Percentiles rank a stretch among this genome's conserved stretches.
Conservation (phyloP, 2,329 filamentous ascomycete genomes). For the Pyrenophora teres region DNA sequence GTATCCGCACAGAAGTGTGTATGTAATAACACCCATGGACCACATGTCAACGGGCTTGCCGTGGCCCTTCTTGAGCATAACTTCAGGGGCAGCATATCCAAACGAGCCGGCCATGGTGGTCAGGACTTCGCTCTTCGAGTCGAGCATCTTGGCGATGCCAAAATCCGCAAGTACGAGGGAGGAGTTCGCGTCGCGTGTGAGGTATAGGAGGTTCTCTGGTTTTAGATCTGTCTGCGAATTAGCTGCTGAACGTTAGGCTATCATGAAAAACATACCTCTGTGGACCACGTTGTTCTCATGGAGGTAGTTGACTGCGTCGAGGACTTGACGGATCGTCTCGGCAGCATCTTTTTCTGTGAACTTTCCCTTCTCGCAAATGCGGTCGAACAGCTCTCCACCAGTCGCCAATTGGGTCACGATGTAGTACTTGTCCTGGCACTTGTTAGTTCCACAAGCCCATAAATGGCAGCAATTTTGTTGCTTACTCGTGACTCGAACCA, state of each 20-base stretch:
- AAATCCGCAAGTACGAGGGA: slow-evolving; percentile 95
- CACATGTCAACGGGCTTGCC: slow-evolving; percentile 99
- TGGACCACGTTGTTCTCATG: slow-evolving; percentile 96
- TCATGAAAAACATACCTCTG: slow-evolving; percentile 65
- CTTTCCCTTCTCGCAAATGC: slow-evolving; percentile 96
- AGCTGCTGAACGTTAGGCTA: slow-evolving; percentile 16
- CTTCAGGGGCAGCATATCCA: slow-evolving; percentile 94
- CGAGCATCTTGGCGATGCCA: slow-evolving; percentile 97
- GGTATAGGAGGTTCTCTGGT: slow-evolving; percentile 95
- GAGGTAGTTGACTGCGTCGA: slow-evolving; percentile 91
- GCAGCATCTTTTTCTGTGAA: slow-evolving; percentile 99
- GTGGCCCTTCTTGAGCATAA: slow-evolving; percentile 97
- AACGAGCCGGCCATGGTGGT: slow-evolving; percentile 99
- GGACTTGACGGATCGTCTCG: slow-evolving; percentile 90
- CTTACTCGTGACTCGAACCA: slow-evolving; percentile 97
- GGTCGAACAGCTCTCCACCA: slow-evolving; percentile 94
- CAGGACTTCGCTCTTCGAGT: slow-evolving; percentile 85
- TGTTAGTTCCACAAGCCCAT: slow-evolving; percentile 21
- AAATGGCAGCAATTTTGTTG: background rate
- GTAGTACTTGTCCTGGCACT: slow-evolving; percentile 91
- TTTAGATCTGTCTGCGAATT: slow-evolving; percentile 74
- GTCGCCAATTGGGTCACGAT: slow-evolving; percentile 97
- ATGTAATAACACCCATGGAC: slow-evolving; percentile 98
- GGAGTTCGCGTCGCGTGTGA: slow-evolving; percentile 76
- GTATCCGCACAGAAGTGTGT: slow-evolving; percentile 96